These are phyloP conservation scores for Castanea sativa DNA, from an alignment of 306 rosid genomes.

Conservation along the genomic window DNA sequence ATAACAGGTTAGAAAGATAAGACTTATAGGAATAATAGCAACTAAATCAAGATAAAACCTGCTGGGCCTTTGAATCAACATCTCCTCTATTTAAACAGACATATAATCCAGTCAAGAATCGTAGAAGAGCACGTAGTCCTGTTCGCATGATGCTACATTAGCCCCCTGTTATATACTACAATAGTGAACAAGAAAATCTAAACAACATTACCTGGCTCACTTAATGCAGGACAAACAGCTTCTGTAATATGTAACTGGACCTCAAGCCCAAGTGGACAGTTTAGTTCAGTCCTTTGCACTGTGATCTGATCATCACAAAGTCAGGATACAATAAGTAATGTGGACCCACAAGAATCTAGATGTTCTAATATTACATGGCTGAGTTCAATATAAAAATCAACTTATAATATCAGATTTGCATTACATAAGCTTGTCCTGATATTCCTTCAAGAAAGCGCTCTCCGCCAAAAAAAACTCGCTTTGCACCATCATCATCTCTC, in stretches of 20 bases:
- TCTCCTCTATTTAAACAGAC: slow-evolving; percentile 89
- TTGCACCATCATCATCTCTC: slow-evolving; percentile 92
- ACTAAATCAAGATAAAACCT: slow-evolving; percentile 45
- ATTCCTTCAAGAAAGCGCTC: slow-evolving; percentile 92
- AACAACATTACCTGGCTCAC: slow-evolving; percentile 70
- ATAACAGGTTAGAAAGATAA: slow-evolving; percentile 8
- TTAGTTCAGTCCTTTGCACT: slow-evolving; percentile 78
- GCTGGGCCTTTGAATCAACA: slow-evolving; percentile 66
- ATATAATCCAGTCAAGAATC: slow-evolving; percentile 81
- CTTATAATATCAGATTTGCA: slow-evolving; percentile 17
- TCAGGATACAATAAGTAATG: slow-evolving; percentile 26
- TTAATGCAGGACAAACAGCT: slow-evolving; percentile 89
- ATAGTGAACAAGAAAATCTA: slow-evolving; percentile 13
- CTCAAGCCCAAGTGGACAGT: slow-evolving; percentile 94
- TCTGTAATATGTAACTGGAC: slow-evolving; percentile 83
- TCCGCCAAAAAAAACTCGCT: slow-evolving; percentile 91
- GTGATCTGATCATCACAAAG: slow-evolving; percentile 61
- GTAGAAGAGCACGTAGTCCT: slow-evolving; percentile 95
- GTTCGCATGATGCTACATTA: slow-evolving; percentile 27
- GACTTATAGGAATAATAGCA: slow-evolving; percentile 16
- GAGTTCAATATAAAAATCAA: slow-evolving; percentile 8
- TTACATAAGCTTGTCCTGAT: slow-evolving; percentile 90
- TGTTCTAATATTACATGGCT: not conserved
- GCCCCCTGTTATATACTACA: slow-evolving; percentile 16
- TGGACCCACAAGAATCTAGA: slow-evolving; percentile 13